These are phyloP conservation scores for Coemansia sp. DNA, from an alignment of 192 early-diverging fungal species.

Conservation along the genomic window DNA sequence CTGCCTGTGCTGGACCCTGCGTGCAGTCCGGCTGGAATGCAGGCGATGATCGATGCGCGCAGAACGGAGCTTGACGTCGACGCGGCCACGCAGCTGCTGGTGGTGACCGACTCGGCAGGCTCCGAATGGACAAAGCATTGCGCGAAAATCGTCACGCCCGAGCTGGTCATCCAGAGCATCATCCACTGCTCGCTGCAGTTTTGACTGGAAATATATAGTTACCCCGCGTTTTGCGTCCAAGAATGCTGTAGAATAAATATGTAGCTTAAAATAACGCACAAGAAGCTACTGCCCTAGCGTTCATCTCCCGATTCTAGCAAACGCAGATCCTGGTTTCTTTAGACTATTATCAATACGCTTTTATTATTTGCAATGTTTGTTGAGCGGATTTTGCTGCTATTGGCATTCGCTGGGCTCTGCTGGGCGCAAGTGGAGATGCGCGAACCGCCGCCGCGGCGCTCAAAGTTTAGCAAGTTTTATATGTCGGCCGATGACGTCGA, in stretches of 20 bases:
- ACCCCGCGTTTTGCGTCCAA: too few species aligned
- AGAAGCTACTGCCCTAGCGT: too few species aligned
- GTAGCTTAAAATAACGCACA: too few species aligned
- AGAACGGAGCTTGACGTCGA: constrained; percentile 16
- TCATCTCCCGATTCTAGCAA: too few species aligned
- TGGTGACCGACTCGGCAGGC: constrained; percentile 10
- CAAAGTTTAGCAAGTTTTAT: constrained; percentile 45
- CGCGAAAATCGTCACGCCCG: constrained; percentile 11
- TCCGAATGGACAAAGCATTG: background rate
- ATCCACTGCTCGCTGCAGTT: constrained; percentile 28
- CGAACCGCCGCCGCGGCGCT: constrained; percentile 47
- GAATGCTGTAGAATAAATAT: too few species aligned
- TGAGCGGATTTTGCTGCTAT: background rate
- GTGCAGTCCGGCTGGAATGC: constrained; percentile 13
- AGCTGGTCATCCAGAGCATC: constrained; percentile 48
- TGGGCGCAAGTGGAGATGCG: constrained; percentile 45
- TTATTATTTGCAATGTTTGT: background rate
- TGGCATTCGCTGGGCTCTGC: constrained; percentile 15
- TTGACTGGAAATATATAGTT: background rate
- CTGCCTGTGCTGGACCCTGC: constrained; percentile 11
- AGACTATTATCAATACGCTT: too few species aligned
- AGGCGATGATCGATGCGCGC: constrained; percentile 12
- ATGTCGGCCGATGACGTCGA: constrained; percentile 42
- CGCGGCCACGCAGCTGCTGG: constrained; percentile 7
- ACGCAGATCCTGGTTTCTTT: too few species aligned